These are phyloP conservation scores for Arthrobotrys sphaeroides DNA, from an alignment of 2,329 filamentous ascomycete genomes.

Conservation along the genomic window DNA sequence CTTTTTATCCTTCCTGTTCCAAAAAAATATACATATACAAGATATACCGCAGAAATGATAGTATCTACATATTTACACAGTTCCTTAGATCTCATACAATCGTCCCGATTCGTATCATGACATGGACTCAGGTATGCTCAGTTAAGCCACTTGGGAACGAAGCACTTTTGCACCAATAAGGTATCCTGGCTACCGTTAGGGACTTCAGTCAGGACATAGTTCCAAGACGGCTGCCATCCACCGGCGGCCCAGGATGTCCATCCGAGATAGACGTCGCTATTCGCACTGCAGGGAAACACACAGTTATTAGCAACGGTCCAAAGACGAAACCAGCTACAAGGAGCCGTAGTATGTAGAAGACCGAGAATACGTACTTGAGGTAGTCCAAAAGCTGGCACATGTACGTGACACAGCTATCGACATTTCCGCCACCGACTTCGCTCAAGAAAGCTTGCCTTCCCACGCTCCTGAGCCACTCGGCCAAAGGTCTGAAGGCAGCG, in stretches of 20 bases:
- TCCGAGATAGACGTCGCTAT: conserved; percentile 61
- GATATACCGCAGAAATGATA: too few relatives aligned
- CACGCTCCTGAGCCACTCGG: conserved; percentile 64
- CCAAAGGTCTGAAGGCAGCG: conserved; percentile 64
- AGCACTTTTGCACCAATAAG: conserved; percentile 20
- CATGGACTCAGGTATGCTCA: too few relatives aligned
- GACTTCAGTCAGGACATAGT: conserved; percentile 56
- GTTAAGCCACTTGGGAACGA: neutral
- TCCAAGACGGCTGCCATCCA: conserved; percentile 57
- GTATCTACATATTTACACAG: too few relatives aligned
- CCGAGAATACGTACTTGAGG: conserved; percentile 57
- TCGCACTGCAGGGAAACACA: conserved; percentile 54
- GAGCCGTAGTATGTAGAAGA: too few relatives aligned
- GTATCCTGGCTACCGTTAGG: conserved; percentile 49
- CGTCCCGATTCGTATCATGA: too few relatives aligned
- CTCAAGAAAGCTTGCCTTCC: conserved; percentile 66
- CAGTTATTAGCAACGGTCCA: too few relatives aligned
- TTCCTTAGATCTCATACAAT: too few relatives aligned
- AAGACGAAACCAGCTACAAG: too few relatives aligned
- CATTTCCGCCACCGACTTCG: conserved; percentile 65
- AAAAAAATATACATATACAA: too few relatives aligned
- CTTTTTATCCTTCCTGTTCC: too few relatives aligned
- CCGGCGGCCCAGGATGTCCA: conserved; percentile 62
- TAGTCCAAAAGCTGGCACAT: conserved; percentile 60
- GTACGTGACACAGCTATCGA: conserved; percentile 59